A percentile compares a stretch with the other conserved stretches of the same genome.
These are phyloP conservation scores for Arachnopeziza araneosa DNA, from an alignment of 2,329 filamentous ascomycete species.

Conservation along the genomic window DNA sequence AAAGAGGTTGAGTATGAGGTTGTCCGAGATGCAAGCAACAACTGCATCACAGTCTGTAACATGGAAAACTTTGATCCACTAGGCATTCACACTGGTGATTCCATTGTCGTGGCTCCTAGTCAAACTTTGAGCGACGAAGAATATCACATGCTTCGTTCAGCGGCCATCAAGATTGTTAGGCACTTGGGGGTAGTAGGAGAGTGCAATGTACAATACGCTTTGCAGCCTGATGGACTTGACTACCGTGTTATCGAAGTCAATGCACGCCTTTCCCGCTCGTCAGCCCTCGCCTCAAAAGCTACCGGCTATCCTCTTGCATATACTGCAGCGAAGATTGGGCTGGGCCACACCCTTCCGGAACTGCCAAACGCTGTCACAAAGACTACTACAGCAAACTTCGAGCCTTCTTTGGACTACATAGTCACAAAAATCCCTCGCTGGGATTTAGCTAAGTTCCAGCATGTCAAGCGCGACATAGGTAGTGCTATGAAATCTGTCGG, in stretches of 20 bases:
- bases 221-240: conserved; percentile 93
- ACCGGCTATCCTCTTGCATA: conserved; percentile 97
- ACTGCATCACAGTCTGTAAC: conserved; percentile 98
- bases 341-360: conserved; percentile 91
- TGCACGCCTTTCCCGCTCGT: conserved; percentile 94
- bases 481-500: conserved; percentile 99
- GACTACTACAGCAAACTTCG: conserved; percentile 98
- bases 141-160: conserved; percentile 97
- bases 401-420: conserved; percentile 94
- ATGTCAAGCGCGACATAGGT: conserved; percentile 95
- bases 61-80: conserved; percentile 99
- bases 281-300: conserved; percentile 93
- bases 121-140: conserved; percentile 98
- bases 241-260: conserved; percentile 99
- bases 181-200: conserved; percentile 96
- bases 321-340: conserved; percentile 95
- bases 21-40: conserved; percentile 93
- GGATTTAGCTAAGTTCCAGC: conserved; percentile 98
- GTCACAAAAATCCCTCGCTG: conserved; percentile 98
- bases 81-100: conserved; percentile 96
- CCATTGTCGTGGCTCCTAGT: conserved; percentile 93
- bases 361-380: conserved; percentile 97
- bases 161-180: conserved; percentile 96
- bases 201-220: conserved; percentile 96
- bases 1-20: conserved; percentile 99